Percentiles rank a stretch among this genome's conserved stretches.
These are phyloP conservation scores for Biscogniauxia sp. DNA, from an alignment of 2,329 filamentous ascomycete genomes.

Conservation along the genomic window DNA sequence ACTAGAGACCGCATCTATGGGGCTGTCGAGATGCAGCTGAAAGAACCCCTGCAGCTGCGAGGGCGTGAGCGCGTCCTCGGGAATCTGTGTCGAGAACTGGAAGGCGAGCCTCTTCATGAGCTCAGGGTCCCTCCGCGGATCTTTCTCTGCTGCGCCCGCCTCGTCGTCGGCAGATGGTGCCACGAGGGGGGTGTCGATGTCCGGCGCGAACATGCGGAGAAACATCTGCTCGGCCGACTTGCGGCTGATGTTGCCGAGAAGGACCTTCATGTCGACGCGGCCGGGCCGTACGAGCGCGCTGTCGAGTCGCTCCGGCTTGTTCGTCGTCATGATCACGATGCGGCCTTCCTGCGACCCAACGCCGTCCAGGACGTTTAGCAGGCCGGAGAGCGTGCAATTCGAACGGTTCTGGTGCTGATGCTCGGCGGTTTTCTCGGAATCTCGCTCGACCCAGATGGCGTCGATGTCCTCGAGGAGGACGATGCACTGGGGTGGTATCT, in stretches of 20 bases:
- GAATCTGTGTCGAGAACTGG: conserved; percentile 31
- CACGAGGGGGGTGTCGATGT: conserved; percentile 11
- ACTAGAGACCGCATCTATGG: conserved; percentile 27
- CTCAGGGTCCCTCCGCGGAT: conserved; percentile 2
- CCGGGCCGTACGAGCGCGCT: conserved; percentile 58
- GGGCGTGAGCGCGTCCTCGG: conserved; percentile 34
- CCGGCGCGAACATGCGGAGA: conserved; percentile 34
- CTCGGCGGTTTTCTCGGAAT: conserved; percentile 26
- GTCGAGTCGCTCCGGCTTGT: conserved; percentile 59
- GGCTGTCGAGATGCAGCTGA: conserved; percentile 33
- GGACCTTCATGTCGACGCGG: conserved; percentile 58
- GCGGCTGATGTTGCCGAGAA: conserved; percentile 36
- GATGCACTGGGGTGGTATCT: conserved; percentile 51
- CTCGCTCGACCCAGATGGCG: conserved; percentile 41
- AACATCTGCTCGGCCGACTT: conserved; percentile 36
- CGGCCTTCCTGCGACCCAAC: conserved; percentile 63
- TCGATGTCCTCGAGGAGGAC: conserved; percentile 58
- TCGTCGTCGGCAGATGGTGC: conserved; percentile 1
- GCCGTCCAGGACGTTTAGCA: conserved; percentile 64
- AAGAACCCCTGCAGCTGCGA: conserved; percentile 38
- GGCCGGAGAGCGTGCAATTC: conserved; percentile 55
- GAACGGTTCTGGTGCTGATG: conserved; percentile 23
- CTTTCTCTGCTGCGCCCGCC: not conserved
- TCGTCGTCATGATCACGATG: conserved; percentile 67
- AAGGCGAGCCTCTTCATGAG: conserved; percentile 24